These are phyloP conservation scores for Curvularia sp. DNA, from an alignment of 2,329 filamentous ascomycete species.

Conservation along the genomic window DNA sequence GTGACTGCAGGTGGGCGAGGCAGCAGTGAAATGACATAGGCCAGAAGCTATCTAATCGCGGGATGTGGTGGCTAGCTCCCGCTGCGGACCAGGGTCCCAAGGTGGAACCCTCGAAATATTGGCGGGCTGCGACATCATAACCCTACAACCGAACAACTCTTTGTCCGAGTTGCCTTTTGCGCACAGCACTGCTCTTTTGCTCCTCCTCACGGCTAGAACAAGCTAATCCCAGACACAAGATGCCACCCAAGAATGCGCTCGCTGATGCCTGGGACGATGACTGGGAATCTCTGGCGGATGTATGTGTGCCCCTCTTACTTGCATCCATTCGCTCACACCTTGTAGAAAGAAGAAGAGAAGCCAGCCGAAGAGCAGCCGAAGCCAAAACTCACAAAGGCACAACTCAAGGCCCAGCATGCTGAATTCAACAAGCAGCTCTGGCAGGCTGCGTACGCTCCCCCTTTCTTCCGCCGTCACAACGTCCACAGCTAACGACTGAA, in stretches of 20 bases:
- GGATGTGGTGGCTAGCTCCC: constrained; percentile 18
- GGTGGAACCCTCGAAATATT: constrained; percentile 20
- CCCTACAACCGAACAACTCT: background rate
- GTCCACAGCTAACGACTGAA: constrained; percentile 24
- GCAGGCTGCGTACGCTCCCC: constrained; percentile 76
- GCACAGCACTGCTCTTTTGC: background rate
- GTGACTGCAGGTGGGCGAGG: constrained; percentile 9
- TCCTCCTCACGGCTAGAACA: background rate
- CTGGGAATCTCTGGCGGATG: constrained; percentile 83
- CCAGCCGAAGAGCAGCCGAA: constrained; percentile 49
- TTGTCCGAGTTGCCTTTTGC: constrained; percentile 1
- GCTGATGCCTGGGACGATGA: constrained; percentile 83
- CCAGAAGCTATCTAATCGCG: constrained; percentile 15
- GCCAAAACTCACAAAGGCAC: constrained; percentile 71
- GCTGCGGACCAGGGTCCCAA: constrained; percentile 18
- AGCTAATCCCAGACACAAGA: constrained; percentile 45
- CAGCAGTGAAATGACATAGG: constrained; percentile 20
- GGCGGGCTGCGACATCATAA: constrained; percentile 14
- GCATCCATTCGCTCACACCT: constrained; percentile 27
- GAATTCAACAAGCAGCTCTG: constrained; percentile 87
- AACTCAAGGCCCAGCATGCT: constrained; percentile 79
- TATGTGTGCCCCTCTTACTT: constrained; percentile 45
- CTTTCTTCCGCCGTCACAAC: background rate
- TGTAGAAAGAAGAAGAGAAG: constrained; percentile 49
- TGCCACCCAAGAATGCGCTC: constrained; percentile 53